Evolutionary conservation across 495 filamentous ascomycete species (phyloP).

Genomic region (Usnea hakonensis): DNA sequence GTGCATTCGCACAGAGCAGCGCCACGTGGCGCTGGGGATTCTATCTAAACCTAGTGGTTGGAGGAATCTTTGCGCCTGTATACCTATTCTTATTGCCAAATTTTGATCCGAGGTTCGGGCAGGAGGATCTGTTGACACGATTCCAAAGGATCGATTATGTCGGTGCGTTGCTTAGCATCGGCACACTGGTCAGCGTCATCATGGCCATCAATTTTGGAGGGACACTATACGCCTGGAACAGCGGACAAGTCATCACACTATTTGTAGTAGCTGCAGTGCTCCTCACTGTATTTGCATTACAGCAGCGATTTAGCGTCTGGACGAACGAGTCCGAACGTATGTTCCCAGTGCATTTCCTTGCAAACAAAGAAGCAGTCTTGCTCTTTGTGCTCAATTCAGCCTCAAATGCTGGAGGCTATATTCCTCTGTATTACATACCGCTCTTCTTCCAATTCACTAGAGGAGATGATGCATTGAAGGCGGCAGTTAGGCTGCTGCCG

Average conservation of each 20-base stretch:
- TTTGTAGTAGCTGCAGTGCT: too few species aligned
- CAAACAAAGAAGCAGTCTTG: too few species aligned
- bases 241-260: too few species aligned
- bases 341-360: too few species aligned
- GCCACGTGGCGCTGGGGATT: slow-evolving; percentile 55
- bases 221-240: too few species aligned
- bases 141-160: slow-evolving; percentile 31
- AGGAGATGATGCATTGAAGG: slow-evolving; percentile 40
- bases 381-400: not conserved
- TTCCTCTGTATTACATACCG: slow-evolving; percentile 34
- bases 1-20: slow-evolving; percentile 42
- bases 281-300: too few species aligned
- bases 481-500: slow-evolving; percentile 50
- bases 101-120: slow-evolving; percentile 29
- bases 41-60: slow-evolving; percentile 52
- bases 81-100: slow-evolving; percentile 43
- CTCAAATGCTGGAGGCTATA: slow-evolving; percentile 6
- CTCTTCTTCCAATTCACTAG: slow-evolving; percentile 53
- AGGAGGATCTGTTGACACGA: slow-evolving; percentile 12
- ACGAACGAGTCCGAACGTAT: too few species aligned
- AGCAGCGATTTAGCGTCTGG: too few species aligned
- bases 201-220: too few species aligned
- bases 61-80: slow-evolving; percentile 38
- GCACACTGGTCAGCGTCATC: too few species aligned
- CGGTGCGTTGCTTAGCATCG: slow-evolving; percentile 16